Percentiles rank a stretch among this genome's conserved stretches.
Evolutionary conservation across 768 basidiomycete species (phyloP).

Genomic region (Harrya chromipes): DNA sequence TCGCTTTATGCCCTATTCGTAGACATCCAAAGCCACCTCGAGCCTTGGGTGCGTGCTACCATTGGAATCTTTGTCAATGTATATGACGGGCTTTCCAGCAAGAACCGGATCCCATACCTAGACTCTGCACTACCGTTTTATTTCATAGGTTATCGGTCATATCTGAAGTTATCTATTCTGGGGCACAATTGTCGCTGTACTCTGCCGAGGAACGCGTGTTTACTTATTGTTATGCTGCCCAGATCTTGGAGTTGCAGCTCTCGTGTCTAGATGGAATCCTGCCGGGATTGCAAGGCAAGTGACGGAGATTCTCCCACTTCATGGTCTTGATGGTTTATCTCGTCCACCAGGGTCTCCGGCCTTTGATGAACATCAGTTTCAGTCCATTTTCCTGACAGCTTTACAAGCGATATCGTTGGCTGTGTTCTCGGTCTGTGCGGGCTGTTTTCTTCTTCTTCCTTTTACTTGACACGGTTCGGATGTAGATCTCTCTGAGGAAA

Average conservation of each 20-base stretch:
- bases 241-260: slow-evolving; percentile 57
- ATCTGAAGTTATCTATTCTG: slow-evolving; percentile 68
- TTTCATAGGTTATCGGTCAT: slow-evolving; percentile 59
- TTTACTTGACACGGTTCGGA: background rate
- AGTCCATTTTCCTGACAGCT: slow-evolving; percentile 50
- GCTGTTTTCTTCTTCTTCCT: background rate
- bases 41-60: slow-evolving; percentile 13
- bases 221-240: slow-evolving; percentile 71
- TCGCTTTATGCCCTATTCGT: slow-evolving; percentile 48
- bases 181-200: slow-evolving; percentile 76
- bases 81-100: slow-evolving; percentile 13
- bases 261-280: slow-evolving; percentile 49
- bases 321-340: background rate
- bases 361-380: slow-evolving; percentile 47
- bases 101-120: slow-evolving; percentile 28
- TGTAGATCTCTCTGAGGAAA: slow-evolving; percentile 48
- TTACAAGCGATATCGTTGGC: slow-evolving; percentile 54
- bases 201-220: slow-evolving; percentile 62
- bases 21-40: slow-evolving; percentile 18
- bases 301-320: background rate
- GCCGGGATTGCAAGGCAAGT: slow-evolving; percentile 39
- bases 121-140: slow-evolving; percentile 36
- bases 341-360: slow-evolving; percentile 22
- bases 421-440: slow-evolving; percentile 48
- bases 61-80: background rate